phyloP scores from a whole-genome alignment of 768 basidiomycete genomes.

The Tremella mesenterica region DNA sequence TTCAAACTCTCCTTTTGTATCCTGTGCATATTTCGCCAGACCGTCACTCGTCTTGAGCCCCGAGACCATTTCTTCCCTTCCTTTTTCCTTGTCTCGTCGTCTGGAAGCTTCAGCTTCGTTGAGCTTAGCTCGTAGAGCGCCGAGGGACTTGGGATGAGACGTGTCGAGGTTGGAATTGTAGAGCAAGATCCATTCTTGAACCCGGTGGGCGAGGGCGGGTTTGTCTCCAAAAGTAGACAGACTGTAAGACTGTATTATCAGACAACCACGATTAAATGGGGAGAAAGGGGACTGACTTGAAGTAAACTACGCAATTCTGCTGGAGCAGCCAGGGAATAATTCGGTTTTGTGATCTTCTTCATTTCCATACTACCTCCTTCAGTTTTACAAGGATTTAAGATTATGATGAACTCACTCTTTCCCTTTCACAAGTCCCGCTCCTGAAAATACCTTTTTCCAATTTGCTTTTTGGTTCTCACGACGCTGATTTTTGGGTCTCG shows the following conservation, averaged over 20 bases:
- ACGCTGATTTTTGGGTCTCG: constrained; percentile 3
- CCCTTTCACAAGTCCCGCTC: constrained; percentile 10
- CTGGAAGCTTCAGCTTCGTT: constrained; percentile 21
- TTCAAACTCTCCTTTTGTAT: constrained; percentile 31
- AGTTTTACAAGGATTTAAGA: neutral
- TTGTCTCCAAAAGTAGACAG: constrained; percentile 36
- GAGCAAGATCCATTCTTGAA: constrained; percentile 42
- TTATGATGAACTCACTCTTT: constrained; percentile 13
- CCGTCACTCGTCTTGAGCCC: constrained; percentile 64
- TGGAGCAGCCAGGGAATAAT: constrained; percentile 33
- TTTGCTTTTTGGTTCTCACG: constrained; percentile 30
- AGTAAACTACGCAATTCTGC: constrained; percentile 29
- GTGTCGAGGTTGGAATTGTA: constrained; percentile 44
- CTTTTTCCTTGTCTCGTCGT: constrained; percentile 34
- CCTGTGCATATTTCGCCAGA: constrained; percentile 49
- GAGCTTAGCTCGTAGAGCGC: constrained; percentile 29
- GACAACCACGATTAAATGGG: neutral
- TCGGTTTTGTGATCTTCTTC: constrained; percentile 39
- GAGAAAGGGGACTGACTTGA: constrained; percentile 7
- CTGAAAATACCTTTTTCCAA: constrained; percentile 41
- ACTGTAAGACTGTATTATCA: constrained; percentile 20
- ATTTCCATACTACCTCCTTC: constrained; percentile 16
- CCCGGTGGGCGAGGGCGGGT: constrained; percentile 15
- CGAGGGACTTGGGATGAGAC: constrained; percentile 33
- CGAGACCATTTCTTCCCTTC: constrained; percentile 44